A percentile compares a stretch with the other conserved stretches of the same genome.
These are phyloP conservation scores for Plantago coronopus DNA, from an alignment of 305 asterid genomes.

Conservation along the genomic window DNA sequence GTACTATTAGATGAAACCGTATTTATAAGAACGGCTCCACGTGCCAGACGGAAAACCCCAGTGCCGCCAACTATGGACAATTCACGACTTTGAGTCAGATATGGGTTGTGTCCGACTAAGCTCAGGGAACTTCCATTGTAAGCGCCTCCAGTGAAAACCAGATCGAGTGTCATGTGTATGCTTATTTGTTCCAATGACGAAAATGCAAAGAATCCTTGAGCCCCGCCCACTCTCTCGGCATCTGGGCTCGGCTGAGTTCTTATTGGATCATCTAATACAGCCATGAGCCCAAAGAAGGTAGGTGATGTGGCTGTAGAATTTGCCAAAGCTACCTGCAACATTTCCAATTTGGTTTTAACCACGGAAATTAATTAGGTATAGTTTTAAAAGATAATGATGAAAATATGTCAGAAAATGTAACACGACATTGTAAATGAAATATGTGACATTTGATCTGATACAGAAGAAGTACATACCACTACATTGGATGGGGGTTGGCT, in stretches of 20 bases:
- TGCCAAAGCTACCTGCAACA: conserved; percentile 1
- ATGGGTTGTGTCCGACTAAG: conserved; percentile 33
- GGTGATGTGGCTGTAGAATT: conserved; percentile 12
- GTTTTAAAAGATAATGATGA: too few species aligned
- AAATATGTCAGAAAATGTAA: too few species aligned
- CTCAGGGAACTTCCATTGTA: conserved; percentile 35
- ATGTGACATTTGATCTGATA: too few species aligned
- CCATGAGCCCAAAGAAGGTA: conserved; percentile 18
- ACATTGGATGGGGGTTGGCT: conserved; percentile 13
- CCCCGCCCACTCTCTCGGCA: conserved; percentile 35
- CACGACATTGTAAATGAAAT: too few species aligned
- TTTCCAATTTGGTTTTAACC: too few species aligned
- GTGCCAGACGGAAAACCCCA: conserved; percentile 39
- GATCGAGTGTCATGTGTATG: conserved; percentile 33
- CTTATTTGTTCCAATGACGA: conserved; percentile 30
- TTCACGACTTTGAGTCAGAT: conserved; percentile 23
- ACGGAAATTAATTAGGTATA: too few species aligned
- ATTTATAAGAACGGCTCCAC: conserved; percentile 27
- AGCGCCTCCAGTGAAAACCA: conserved; percentile 30
- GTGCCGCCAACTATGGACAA: conserved; percentile 44
- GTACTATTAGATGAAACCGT: conserved; percentile 21
- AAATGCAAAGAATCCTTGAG: conserved; percentile 35
- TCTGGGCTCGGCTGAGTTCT: conserved; percentile 19
- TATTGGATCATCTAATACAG: conserved; percentile 17
- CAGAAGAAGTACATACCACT: not conserved